A percentile compares a stretch with the other conserved stretches of the same genome.
Conservation (phyloP, 208 protist species). For the Leishmania mexicana region DNA sequence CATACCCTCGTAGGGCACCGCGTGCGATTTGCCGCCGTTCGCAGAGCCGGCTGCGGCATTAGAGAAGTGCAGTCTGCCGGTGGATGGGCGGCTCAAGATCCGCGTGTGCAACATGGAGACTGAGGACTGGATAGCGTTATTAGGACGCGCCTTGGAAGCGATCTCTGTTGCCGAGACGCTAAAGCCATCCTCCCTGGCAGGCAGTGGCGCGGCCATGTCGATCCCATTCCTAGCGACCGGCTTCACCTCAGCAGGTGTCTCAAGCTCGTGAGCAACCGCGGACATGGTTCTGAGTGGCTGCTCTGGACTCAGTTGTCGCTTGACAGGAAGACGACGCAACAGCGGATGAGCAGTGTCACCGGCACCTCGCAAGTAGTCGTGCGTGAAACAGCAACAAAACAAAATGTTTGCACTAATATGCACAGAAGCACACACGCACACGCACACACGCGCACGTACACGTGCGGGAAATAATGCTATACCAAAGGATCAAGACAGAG, state of each 20-base stretch:
- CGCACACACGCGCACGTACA: not conserved
- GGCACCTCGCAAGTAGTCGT: not conserved
- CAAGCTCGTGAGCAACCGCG: not conserved
- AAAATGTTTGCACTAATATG: no score
- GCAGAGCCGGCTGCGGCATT: not conserved
- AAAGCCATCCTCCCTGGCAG: not conserved
- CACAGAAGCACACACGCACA: not conserved
- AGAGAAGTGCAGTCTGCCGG: not conserved
- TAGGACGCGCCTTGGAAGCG: not conserved
- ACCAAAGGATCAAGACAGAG: not conserved
- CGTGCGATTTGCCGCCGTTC: constrained; percentile 2
- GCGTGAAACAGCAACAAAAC: not conserved
- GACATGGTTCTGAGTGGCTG: not conserved
- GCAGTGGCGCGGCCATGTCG: not conserved
- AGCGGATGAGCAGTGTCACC: no score
- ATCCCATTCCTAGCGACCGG: not conserved
- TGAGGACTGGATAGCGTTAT: not conserved
- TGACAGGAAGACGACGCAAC: not conserved
- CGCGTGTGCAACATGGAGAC: not conserved
- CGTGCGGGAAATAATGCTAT: not conserved
- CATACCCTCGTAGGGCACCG: constrained; percentile 23
- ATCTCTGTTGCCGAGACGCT: not conserved
- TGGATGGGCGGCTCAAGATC: not conserved
- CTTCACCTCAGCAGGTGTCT: not conserved
- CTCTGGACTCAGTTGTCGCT: not conserved